Percentiles rank a stretch among this genome's conserved stretches.
These are phyloP conservation scores for Theobroma grandiflorum DNA, from an alignment of 441 rosid genomes.

Conservation along the genomic window DNA sequence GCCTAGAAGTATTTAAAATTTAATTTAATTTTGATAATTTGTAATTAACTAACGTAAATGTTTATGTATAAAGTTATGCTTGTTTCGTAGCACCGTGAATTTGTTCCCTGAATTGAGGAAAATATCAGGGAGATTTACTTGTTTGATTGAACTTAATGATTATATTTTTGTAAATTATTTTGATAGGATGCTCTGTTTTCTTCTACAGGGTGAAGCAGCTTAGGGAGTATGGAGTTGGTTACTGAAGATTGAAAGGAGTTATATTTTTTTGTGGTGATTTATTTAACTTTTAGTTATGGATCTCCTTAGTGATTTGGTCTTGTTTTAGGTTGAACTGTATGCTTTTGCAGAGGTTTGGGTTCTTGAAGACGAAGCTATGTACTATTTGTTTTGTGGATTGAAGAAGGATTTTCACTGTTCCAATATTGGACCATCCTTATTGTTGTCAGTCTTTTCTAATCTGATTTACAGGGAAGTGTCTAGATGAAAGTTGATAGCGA, in stretches of 20 bases:
- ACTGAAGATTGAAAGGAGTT: conserved; percentile 19
- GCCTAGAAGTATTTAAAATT: not conserved
- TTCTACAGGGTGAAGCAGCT: conserved; percentile 26
- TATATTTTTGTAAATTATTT: not conserved
- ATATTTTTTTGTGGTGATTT: conserved; percentile 14
- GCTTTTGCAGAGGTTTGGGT: conserved; percentile 39
- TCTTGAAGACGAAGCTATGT: conserved; percentile 41
- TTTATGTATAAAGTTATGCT: conserved; percentile 10
- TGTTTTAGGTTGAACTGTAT: conserved; percentile 36
- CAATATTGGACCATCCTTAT: conserved; percentile 31
- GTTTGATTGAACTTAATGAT: conserved; percentile 18
- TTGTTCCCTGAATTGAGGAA: conserved; percentile 4
- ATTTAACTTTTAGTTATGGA: conserved; percentile 27
- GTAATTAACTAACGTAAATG: not conserved
- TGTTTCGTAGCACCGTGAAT: not conserved
- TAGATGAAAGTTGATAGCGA: conserved; percentile 52
- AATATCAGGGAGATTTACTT: conserved; percentile 3
- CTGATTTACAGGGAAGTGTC: conserved; percentile 42
- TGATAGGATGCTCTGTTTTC: conserved; percentile 27
- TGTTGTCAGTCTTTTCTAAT: conserved; percentile 35
- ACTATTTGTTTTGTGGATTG: conserved; percentile 31
- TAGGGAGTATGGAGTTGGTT: conserved; percentile 14
- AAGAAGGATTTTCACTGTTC: conserved; percentile 32
- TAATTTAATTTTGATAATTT: not conserved
- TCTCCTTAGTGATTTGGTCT: conserved; percentile 25